Evolutionary conservation across 805 yeast genomes (phyloP).

Genomic region (Pichia nakasei): DNA sequence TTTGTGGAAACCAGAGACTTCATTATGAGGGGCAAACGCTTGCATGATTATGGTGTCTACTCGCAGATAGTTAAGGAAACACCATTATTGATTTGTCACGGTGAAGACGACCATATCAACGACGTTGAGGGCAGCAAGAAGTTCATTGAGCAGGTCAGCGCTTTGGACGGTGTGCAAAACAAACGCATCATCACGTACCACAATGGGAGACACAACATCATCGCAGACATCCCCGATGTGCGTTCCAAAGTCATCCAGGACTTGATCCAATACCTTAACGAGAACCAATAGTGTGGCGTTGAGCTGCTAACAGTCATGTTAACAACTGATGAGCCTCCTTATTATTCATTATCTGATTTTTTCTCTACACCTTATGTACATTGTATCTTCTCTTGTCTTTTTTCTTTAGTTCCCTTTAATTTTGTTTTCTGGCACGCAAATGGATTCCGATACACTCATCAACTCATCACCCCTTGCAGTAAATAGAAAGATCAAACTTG

Average conservation of each 20-base stretch:
- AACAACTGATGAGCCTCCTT: constrained; percentile 1
- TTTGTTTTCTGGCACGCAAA: background rate
- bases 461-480: constrained; percentile 1
- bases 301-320: too few species aligned
- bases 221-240: constrained; percentile 37
- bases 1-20: constrained; percentile 51
- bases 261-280: constrained; percentile 32
- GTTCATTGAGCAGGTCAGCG: constrained; percentile 29
- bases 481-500: too few species aligned
- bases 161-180: constrained; percentile 21
- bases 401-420: too few species aligned
- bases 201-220: constrained; percentile 36
- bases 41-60: constrained; percentile 32
- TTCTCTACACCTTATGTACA: too few species aligned
- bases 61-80: constrained; percentile 30
- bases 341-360: too few species aligned
- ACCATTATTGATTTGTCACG: constrained; percentile 53
- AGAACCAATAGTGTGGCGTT: background rate
- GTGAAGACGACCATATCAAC: constrained; percentile 55
- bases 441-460: constrained; percentile 7
- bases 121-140: constrained; percentile 37
- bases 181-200: constrained; percentile 17
- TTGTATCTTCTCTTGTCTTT: too few species aligned
- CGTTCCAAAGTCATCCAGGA: constrained; percentile 27
- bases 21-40: constrained; percentile 49